Evolutionary conservation across 192 early-diverging fungal genomes (phyloP), one percentile per base, ranked within the genome.

Genomic region (Backusella westeae): DNA sequence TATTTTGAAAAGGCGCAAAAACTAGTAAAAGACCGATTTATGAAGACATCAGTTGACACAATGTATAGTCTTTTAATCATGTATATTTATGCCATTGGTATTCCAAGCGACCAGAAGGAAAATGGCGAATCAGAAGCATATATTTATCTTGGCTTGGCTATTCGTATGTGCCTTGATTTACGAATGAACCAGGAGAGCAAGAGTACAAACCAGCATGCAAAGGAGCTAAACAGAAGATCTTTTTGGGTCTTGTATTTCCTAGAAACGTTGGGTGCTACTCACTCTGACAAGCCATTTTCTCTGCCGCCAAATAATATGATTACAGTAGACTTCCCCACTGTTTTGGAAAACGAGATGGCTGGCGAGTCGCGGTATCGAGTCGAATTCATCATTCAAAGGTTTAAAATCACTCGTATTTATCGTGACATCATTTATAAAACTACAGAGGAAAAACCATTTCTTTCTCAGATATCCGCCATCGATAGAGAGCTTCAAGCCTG

Each of bases 81-180:
- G 78, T 83, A 83, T 3, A 79, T 80, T 10, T 83, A 83, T 42
- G 72, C 71, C 3, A 77, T 83, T 71, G 82, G 82, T 0, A 79
- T 77, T 7, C 75, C 78, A 4, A 78, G 81, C n/a, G 26, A 72
- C 1, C 32, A 35, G 6, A 71, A 76, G n/a, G 41, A 71, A 1
- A n/a, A 81, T 41, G 74, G 73, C 0, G 69, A 71, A 56, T 78
- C 76, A 9, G 80, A 77, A 41, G 76, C 80, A 0, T 82, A 82
- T 15, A 72, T 77, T 23, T 78, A 67, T n/a, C 53, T 82, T 29
- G 80, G 80, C 1, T 34, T 78, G 10, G 80, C 80, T 53, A 77
- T 82, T n/a, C 76, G 80, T 19, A 82, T 82, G 80, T 65, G 69
- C 4, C 67, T 82, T 15, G 80, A 82, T 67, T 49, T 82, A 26